Evolutionary conservation across 1,284 basidiomycete genomes (phyloP).

Genomic region (Leccinum fallax): DNA sequence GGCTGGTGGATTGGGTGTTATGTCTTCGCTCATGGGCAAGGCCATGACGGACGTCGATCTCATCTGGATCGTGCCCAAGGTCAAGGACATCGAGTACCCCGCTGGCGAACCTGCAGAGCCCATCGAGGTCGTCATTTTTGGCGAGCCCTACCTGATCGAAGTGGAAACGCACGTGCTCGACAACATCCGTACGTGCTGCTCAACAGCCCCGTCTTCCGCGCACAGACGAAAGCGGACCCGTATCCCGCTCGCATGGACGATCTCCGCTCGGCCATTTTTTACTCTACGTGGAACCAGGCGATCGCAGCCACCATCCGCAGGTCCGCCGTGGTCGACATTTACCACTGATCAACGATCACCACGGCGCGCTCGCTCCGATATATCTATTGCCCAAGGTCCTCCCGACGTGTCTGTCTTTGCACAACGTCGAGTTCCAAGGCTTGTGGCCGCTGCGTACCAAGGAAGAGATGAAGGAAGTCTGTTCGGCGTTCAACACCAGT

Average conservation of each 20-base stretch:
- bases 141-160: constrained; percentile 92
- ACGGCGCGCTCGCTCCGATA: constrained; percentile 86
- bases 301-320: constrained; percentile 88
- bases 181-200: constrained; percentile 91
- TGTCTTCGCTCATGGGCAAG: constrained; percentile 95
- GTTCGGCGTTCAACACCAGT: constrained; percentile 94
- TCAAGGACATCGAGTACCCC: constrained; percentile 90
- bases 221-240: constrained; percentile 91
- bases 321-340: constrained; percentile 84
- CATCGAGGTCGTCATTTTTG: constrained; percentile 94
- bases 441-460: constrained; percentile 93
- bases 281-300: constrained; percentile 96
- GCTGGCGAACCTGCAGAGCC: constrained; percentile 88
- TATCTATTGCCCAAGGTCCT: constrained; percentile 89
- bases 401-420: constrained; percentile 88
- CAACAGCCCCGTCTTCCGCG: constrained; percentile 92
- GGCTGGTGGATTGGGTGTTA: constrained; percentile 94
- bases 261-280: constrained; percentile 92
- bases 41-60: constrained; percentile 95
- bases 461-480: constrained; percentile 97
- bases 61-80: constrained; percentile 91
- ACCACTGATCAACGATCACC: constrained; percentile 87
- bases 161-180: constrained; percentile 89
- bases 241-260: constrained; percentile 97
- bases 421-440: constrained; percentile 96